Evolutionary conservation across 345 rosid genomes (phyloP), one percentile per base, ranked within the genome.

Genomic region (Brassica incana): DNA sequence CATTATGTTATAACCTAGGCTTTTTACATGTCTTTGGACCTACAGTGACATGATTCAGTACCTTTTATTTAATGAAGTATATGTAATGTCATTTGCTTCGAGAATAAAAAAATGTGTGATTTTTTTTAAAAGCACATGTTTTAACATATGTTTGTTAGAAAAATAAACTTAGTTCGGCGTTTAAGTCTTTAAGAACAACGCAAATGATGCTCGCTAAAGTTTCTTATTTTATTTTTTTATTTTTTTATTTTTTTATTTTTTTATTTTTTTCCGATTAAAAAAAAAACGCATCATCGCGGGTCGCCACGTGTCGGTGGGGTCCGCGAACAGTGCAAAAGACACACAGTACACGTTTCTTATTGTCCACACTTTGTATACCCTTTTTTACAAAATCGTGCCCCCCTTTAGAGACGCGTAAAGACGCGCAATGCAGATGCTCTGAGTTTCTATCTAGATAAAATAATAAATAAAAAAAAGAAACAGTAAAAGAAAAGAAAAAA

Each of bases 11-110:
- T 50, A 60, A 65, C 2, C 48, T 67, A 35, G 35, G 77, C 64
- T 71, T 64, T 25, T 32, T 71, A 58, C 73, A 65, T 81, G 81
- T 81, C 72, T 40, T 69, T 80, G 62, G 66, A 56, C 43, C 38
- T 58, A 69, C 52, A 50, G 18, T 69, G 75, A 35, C 66, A 68
- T 80, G 83, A 56, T 69, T 38, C 69, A 2, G 33, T 52, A 62
- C 30, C 38, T 74, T 74, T 16, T 29, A 16, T 50, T 16, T 54
- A 2, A 54, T 16, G 25, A 54, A 16, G 25, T 16, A 33, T 62
- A 60, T 73, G 74, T 67, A 45, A 79, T 68, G 12, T 56, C 9
- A 36, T 33, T 52, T 75, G 76, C 70, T 75, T 36, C 18, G 6
- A 29, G 27, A 30, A 64, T 70, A 30, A 54, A 54, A 72, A 23